Base-by-base conservation (phyloP, 2,329 filamentous ascomycete species). In the Xylariaceae sp. region DNA sequence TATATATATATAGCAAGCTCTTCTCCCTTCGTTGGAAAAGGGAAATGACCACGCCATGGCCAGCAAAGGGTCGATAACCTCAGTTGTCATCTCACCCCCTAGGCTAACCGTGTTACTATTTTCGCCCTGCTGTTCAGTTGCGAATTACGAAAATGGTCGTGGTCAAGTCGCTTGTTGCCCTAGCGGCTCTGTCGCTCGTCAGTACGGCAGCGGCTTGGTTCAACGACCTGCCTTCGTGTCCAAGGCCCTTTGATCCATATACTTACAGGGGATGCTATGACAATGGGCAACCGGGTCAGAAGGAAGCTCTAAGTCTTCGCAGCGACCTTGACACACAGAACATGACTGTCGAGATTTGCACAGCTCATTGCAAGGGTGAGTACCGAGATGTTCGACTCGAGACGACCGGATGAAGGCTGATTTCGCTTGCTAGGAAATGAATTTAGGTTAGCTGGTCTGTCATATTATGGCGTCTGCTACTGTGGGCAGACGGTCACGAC, bases 401-500 rank as follows among this genome's bases (percentile, higher is more conserved):
- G 26, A 12, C 11, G 34, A 19, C 19, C 35, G 31, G 19, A 30
- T 19, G 9, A 19, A 44, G 8, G 27, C 50, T 56, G 4, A 57
- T 42, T 3, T 47, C n/a, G 26, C 19, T 4, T 12, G 8, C 19
- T 37, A 74, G 72, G 74, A 54, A 77, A 79, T 59, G 72, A 74
- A 43, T 80, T 74, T 66, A 71, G 75, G 48, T 77, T 79, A 58
- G 75, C 77, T 59, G 77, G 77, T 53, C 72, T 80, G 35, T 72
- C 74, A 58, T 79, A 77, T 66, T 74, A 79, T 56, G 77, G 76
- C 54, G 69, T 74, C 42, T 81, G 80, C 70, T 81, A 80, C 66
- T 77, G 78, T 59, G 74, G 77, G 34, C 70, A 78, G 58, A 76
- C 76, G 31, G 73, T 80, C 58, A 69, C 79, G 59, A 76, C 76